phyloP scores from a whole-genome alignment of 1,139 yeast species.

The Kluyveromyces marxianus region DNA sequence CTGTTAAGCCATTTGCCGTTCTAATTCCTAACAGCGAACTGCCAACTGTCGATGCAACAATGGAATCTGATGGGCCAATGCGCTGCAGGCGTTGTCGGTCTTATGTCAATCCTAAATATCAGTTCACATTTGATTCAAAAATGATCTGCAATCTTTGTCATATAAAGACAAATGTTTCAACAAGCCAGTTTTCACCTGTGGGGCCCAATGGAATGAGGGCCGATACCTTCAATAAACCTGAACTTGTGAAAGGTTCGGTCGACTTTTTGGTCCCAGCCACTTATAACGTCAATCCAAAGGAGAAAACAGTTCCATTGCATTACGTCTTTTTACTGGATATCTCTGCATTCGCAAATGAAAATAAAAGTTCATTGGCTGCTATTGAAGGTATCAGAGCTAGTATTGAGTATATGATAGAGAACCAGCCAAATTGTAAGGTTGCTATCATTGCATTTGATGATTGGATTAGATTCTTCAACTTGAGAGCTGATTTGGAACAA shows the following conservation, averaged over 20 bases:
- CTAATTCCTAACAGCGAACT: conserved; percentile 39
- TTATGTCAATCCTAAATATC: conserved; percentile 79
- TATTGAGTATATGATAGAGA: conserved; percentile 28
- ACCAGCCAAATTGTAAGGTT: conserved; percentile 40
- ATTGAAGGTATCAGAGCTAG: conserved; percentile 64
- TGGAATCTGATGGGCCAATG: conserved; percentile 50
- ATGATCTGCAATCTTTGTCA: conserved; percentile 86
- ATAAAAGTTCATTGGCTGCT: conserved; percentile 48
- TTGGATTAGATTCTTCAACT: conserved; percentile 65
- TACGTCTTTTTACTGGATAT: conserved; percentile 78
- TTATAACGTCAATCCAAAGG: conserved; percentile 48
- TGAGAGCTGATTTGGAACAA: conserved; percentile 46
- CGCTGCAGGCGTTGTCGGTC: conserved; percentile 89
- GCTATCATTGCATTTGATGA: conserved; percentile 76
- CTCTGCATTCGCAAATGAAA: conserved; percentile 52
- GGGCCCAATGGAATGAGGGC: conserved; percentile 53
- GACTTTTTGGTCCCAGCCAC: conserved; percentile 73
- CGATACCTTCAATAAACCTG: conserved; percentile 64
- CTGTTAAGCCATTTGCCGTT: conserved; percentile 80
- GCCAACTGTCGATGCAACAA: conserved; percentile 50
- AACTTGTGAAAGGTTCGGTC: conserved; percentile 74
- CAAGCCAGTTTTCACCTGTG: conserved; percentile 57
- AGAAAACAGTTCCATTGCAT: conserved; percentile 45
- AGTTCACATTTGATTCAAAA: conserved; percentile 53
- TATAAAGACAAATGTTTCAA: conserved; percentile 64